phyloP scores from a whole-genome alignment of 768 basidiomycete genomes.

The Tricholomella constricta region DNA sequence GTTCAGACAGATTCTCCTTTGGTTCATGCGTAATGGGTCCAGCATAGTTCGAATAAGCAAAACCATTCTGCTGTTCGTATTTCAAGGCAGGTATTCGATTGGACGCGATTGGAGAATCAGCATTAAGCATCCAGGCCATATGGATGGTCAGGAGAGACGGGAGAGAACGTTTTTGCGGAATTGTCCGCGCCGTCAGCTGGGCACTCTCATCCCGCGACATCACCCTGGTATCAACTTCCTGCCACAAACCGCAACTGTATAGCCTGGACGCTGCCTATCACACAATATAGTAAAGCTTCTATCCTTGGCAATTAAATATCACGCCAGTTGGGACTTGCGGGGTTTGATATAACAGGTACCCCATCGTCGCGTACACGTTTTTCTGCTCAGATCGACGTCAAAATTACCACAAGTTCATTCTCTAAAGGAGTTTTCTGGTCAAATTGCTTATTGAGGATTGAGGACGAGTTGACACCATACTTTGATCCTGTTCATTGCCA shows the following conservation, averaged over 20 bases:
- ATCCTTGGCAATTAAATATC: not conserved
- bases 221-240: not conserved
- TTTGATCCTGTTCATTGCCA: not conserved
- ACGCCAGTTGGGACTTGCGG: not conserved
- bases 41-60: not conserved
- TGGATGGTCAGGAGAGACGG: not conserved
- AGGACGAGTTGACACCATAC: not conserved
- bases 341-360: too few species aligned
- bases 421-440: not conserved
- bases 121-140: slow-evolving; percentile 14
- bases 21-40: not conserved
- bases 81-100: slow-evolving; percentile 5
- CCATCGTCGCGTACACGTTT: too few species aligned
- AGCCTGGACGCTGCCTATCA: not conserved
- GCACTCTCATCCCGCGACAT: not conserved
- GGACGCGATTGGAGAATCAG: not conserved
- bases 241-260: not conserved
- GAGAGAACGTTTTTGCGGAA: not conserved
- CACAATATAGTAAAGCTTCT: not conserved
- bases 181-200: not conserved
- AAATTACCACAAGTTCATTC: too few species aligned
- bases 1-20: slow-evolving; percentile 3
- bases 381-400: too few species aligned
- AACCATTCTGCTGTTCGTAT: slow-evolving; percentile 11
- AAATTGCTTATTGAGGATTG: not conserved